phyloP scores from a whole-genome alignment of 2,329 filamentous ascomycete genomes.

The Cytospora piceae region DNA sequence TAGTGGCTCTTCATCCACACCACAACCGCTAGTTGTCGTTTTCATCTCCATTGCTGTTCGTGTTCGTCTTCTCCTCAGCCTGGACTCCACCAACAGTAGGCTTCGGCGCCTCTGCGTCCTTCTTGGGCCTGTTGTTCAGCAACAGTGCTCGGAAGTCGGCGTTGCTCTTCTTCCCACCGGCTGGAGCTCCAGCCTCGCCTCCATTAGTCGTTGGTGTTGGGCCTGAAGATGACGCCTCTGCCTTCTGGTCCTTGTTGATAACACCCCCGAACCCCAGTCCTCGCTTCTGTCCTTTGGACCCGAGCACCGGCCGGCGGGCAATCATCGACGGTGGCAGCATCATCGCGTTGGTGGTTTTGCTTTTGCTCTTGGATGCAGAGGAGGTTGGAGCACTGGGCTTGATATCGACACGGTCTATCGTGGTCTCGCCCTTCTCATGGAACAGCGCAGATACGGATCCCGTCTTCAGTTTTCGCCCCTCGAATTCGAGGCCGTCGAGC shows the following conservation, averaged over 20 bases:
- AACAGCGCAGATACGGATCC: constrained; percentile 61
- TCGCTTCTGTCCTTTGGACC: constrained; percentile 37
- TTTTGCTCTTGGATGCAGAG: constrained; percentile 38
- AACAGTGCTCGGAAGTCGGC: constrained; percentile 62
- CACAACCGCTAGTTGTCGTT: constrained; percentile 7
- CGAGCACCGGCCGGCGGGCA: constrained; percentile 45
- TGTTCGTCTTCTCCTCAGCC: neutral
- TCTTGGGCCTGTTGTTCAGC: constrained; percentile 37
- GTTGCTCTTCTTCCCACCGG: constrained; percentile 53
- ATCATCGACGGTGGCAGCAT: constrained; percentile 48
- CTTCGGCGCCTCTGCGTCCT: constrained; percentile 1
- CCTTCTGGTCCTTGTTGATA: constrained; percentile 32
- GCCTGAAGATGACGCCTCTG: constrained; percentile 19
- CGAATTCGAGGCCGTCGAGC: constrained; percentile 60
- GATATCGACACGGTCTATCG: constrained; percentile 45
- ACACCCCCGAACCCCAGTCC: constrained; percentile 39
- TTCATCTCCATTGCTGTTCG: constrained; percentile 12
- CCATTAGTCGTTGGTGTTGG: constrained; percentile 26
- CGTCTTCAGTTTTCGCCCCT: constrained; percentile 56
- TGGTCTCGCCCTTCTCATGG: constrained; percentile 51
- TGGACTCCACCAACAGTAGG: neutral
- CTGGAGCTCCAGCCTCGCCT: constrained; percentile 29
- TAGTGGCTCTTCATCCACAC: constrained; percentile 11
- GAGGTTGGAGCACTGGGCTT: constrained; percentile 39
- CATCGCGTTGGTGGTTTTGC: constrained; percentile 38